These are phyloP conservation scores for Populus simonii DNA, from an alignment of 345 rosid species.

Conservation along the genomic window DNA sequence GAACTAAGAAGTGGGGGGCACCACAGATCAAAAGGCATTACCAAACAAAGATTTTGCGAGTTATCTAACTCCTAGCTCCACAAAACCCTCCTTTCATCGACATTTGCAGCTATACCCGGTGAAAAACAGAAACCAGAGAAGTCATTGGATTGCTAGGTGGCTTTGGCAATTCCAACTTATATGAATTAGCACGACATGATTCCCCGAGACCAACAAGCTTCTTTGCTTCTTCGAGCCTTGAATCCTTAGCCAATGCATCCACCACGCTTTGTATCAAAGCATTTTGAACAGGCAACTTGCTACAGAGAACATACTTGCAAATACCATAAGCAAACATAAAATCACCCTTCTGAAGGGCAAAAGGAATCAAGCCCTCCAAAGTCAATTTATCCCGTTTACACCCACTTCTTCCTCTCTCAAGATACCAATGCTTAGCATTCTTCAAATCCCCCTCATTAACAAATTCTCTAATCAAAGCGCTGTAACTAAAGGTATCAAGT, in stretches of 20 bases:
- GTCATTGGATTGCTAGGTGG: not conserved
- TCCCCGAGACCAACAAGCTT: conserved; percentile 52
- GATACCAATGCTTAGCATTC: conserved; percentile 53
- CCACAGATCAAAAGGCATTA: not conserved
- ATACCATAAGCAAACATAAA: conserved; percentile 45
- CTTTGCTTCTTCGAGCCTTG: conserved; percentile 51
- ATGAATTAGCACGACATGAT: conserved; percentile 29
- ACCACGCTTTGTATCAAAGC: conserved; percentile 50
- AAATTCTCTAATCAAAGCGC: conserved; percentile 54
- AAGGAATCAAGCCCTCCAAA: conserved; percentile 41
- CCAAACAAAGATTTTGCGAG: not conserved
- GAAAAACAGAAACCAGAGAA: not conserved
- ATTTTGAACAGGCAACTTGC: conserved; percentile 28
- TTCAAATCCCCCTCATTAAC: conserved; percentile 40
- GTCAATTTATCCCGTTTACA: conserved; percentile 34
- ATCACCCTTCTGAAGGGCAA: conserved; percentile 53
- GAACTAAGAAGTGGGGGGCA: not conserved
- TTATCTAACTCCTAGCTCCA: not conserved
- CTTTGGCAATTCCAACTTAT: conserved; percentile 38
- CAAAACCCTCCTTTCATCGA: not conserved
- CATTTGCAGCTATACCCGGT: not conserved
- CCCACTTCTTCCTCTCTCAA: conserved; percentile 31
- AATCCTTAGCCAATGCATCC: conserved; percentile 43
- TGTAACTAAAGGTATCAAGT: conserved; percentile 50
- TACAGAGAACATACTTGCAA: conserved; percentile 35